Evolutionary conservation across 352 stramenopile genomes (phyloP).

Genomic region (Peronospora farinosa): DNA sequence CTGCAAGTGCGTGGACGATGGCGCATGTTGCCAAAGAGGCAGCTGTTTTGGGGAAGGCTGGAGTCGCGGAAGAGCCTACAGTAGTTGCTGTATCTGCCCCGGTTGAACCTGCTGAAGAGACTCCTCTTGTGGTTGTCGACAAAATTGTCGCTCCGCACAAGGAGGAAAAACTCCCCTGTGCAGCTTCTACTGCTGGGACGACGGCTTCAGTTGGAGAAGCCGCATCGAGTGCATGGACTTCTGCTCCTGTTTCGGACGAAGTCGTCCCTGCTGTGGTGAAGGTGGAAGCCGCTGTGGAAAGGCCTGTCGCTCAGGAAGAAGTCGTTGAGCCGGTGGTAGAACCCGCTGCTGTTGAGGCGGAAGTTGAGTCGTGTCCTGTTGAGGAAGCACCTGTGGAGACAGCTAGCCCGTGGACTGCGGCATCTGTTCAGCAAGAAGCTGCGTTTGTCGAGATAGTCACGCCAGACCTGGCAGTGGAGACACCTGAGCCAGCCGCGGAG

Average conservation of each 20-base stretch:
- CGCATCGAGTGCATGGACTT: constrained; percentile 36
- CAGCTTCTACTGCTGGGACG: constrained; percentile 8
- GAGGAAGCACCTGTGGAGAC: constrained; percentile 3
- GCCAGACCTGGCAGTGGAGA: constrained; percentile 7
- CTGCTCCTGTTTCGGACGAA: constrained; percentile 25
- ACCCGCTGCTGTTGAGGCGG: constrained; percentile 10
- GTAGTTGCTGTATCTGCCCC: constrained; percentile 4
- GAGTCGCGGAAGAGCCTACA: constrained; percentile 4
- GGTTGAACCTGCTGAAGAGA: constrained; percentile 4
- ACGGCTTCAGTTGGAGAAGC: constrained; percentile 10
- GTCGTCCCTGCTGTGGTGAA: constrained; percentile 14
- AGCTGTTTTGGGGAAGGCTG: background rate
- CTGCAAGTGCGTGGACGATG: constrained; percentile 13
- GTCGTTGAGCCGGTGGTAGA: constrained; percentile 19
- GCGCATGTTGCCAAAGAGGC: constrained; percentile 2
- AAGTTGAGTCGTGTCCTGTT: constrained; percentile 1
- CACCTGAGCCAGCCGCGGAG: constrained; percentile 6
- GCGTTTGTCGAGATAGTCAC: constrained; percentile 4
- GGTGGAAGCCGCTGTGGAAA: constrained; percentile 16
- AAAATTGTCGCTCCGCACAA: constrained; percentile 8
- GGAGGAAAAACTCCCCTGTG: background rate
- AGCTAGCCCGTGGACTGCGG: constrained; percentile 28
- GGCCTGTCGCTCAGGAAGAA: constrained; percentile 6
- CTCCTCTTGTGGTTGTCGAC: constrained; percentile 11
- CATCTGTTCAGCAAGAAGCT: constrained; percentile 23